Evolutionary conservation across 805 yeast genomes (phyloP), one percentile per base, ranked within the genome.

Genomic region (Schizosaccharomyces octosporus): DNA sequence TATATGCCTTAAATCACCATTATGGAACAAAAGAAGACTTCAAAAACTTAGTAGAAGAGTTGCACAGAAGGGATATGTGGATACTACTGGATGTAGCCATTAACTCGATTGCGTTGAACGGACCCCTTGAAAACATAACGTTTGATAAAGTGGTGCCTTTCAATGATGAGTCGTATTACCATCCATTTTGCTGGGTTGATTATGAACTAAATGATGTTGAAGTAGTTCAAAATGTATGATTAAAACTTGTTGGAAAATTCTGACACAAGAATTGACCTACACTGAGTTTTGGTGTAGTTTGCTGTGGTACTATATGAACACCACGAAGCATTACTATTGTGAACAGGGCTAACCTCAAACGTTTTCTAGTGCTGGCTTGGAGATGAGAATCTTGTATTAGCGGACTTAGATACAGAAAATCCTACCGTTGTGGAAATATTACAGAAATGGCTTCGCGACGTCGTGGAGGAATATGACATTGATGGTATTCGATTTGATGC

Each of bases 401-500:
- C 55, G 1, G 63, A 62, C 27, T 36, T 62, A 6, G 55, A 62
- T 24, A 61, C 29, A 21, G 48, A 41, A 21, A 43, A 48, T 24
- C 32, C 48, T 1, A 36, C 5, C 27, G 55, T 62, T 32, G 32
- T 39, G 3, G 59, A 60, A 15, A 39, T 27, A 19, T 39, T 62
- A 21, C 27, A 36, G 15, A 29, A 39, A n/a, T 42, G 62, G 36
- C 45, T 62, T 17, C 48, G 24, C n/a, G 51, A 60, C 11, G 48
- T 62, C 19, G 62, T 48, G 5, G 21, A 41, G 19, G 61, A 45
- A 31, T 62, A 61, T 24, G 21, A 48, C 27, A 48, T 62, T 1
- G 63, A 62, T 61, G 63, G 63, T 3, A 36, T 60, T 42, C 59
- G 63, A 17, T 57, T 62, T 15, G 63, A 62, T 39, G 61, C 63